Percentiles rank a stretch among this genome's conserved stretches.
Conservation (phyloP, 495 filamentous ascomycete genomes). For the Aspergillus saccharolyticus region DNA sequence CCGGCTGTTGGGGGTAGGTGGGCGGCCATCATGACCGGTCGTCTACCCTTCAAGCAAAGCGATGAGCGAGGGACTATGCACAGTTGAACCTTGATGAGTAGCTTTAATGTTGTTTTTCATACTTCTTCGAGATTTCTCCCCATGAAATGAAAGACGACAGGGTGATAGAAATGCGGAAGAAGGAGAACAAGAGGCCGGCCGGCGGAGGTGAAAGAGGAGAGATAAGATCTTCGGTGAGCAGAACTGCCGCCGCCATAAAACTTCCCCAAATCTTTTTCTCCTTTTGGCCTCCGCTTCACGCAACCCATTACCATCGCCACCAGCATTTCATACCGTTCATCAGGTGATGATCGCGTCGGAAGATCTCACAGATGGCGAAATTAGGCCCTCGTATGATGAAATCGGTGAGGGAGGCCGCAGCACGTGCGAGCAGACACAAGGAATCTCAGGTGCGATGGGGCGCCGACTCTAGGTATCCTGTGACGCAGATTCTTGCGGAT, state of each 20-base stretch:
- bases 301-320: no score
- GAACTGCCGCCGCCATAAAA: background rate
- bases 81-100: background rate
- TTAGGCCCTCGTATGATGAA: no score
- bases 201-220: background rate
- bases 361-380: no score
- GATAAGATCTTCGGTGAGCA: background rate
- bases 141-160: no score
- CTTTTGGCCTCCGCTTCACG: no score
- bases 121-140: no score
- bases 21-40: constrained; percentile 25
- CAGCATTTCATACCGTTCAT: no score
- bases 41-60: background rate
- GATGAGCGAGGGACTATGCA: background rate
- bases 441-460: no score
- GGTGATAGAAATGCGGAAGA: background rate
- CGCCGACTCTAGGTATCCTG: constrained; percentile 14
- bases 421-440: no score
- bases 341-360: no score
- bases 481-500: no score
- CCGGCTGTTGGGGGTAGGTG: constrained; percentile 15
- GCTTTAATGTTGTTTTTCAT: background rate
- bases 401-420: no score
- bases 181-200: background rate
- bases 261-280: background rate